phyloP scores from a whole-genome alignment of 139 green algal species.

The Penium margaritaceum region DNA sequence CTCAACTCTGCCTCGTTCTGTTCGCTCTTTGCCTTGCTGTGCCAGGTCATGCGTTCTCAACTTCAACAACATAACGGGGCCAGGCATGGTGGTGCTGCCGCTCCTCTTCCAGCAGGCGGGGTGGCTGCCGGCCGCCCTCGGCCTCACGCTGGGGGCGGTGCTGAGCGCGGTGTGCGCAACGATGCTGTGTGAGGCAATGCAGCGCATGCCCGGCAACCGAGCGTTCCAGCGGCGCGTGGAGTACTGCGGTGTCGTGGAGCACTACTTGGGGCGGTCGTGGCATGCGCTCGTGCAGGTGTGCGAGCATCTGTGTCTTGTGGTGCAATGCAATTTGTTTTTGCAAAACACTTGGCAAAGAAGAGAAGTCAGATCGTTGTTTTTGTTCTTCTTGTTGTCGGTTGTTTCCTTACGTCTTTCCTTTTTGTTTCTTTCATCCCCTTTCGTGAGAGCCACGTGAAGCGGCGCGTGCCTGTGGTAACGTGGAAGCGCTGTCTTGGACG shows the following conservation, averaged over 20 bases:
- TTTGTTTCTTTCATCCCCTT: too few relatives aligned
- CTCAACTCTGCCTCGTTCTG: too few relatives aligned
- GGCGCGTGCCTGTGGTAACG: too few relatives aligned
- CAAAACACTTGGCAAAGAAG: too few relatives aligned
- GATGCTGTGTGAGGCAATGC: slow-evolving; percentile 40
- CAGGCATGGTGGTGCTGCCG: slow-evolving; percentile 30
- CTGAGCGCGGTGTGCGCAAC: slow-evolving; percentile 6
- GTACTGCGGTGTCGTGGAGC: slow-evolving; percentile 33
- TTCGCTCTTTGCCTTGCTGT: too few relatives aligned
- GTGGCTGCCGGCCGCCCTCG: slow-evolving; percentile 22
- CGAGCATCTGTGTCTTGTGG: too few relatives aligned
- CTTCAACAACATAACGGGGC: slow-evolving; percentile 38
- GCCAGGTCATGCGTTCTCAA: slow-evolving; percentile 27
- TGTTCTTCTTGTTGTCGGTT: too few relatives aligned
- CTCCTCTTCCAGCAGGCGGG: slow-evolving; percentile 29
- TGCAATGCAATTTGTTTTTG: too few relatives aligned
- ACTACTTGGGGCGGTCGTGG: slow-evolving; percentile 33
- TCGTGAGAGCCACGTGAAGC: too few relatives aligned
- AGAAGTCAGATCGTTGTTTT: too few relatives aligned
- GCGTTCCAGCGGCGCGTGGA: slow-evolving; percentile 20
- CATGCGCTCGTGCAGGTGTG: slow-evolving; percentile 23
- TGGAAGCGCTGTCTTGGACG: too few relatives aligned
- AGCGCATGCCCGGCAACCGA: slow-evolving; percentile 30
- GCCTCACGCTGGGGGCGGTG: slow-evolving; percentile 18
- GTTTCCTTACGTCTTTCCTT: too few relatives aligned